Evolutionary conservation across 1,284 basidiomycete genomes (phyloP), one percentile per base, ranked within the genome.

Genomic region (Coriolopsis trogii): DNA sequence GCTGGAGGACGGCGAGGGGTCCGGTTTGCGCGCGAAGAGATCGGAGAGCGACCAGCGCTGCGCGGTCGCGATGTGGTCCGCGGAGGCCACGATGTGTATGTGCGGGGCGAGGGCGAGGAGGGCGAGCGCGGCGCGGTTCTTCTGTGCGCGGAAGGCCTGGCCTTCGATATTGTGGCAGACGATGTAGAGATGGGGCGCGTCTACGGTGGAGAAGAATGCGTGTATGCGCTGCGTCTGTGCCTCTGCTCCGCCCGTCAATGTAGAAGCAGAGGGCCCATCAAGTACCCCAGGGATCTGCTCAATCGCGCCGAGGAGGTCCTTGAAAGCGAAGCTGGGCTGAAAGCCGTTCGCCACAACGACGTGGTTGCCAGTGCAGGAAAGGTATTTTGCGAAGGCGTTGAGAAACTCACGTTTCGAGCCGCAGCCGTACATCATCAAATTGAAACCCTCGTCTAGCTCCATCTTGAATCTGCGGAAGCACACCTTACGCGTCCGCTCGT

Each of bases 141-240:
- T 85, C 16, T 79, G 63, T 0, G 77, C 70, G 34, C 91, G 87
- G 23, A 95, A 74, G 3, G 81, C 71, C 0, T 85, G 78, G 0
- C 87, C 79, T 63, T 98, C 95, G 65, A 96, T 85, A 70, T 91
- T 95, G 74, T 98, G 93, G 18, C 96, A 76, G 59, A 95, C 70
- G 52, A 97, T 72, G 64, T 85, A 94, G 23, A 96, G 76, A 20
- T 81, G 67, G 30, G 66, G 65, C 59, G 51, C 57, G 15, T 49
- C 51, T 21, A 24, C 36, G 24, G 34, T 48, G 3, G 74, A 63
- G 62, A 90, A 87, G 64, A 85, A 83, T 28, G 81, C 73, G 59
- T 83, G 78, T 49, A 92, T 82, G 21, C 85, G 77, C 51, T 79
- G 78, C 0, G 82, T 75, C 56, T 87, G 85, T 41, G 77, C 78